phyloP scores from a whole-genome alignment of 805 yeast genomes.

The Cephaloascus fragrans region DNA sequence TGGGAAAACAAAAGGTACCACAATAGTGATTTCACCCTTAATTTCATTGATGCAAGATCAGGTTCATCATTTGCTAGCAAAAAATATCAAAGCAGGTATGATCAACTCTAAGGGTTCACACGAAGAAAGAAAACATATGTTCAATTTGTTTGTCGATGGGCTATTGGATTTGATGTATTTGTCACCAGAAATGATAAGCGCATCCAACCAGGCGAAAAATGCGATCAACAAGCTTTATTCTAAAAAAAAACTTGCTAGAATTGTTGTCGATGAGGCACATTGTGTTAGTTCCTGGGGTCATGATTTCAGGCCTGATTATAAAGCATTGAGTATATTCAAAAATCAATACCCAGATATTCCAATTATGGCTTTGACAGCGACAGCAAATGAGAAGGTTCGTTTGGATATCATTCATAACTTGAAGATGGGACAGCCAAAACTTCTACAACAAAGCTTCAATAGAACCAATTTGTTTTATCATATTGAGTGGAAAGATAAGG shows the following conservation, averaged over 20 bases:
- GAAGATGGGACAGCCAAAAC: constrained; percentile 46
- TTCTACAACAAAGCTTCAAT: constrained; percentile 86
- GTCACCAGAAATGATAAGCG: constrained; percentile 90
- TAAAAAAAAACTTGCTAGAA: constrained; percentile 56
- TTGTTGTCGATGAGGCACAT: constrained; percentile 96
- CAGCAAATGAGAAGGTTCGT: constrained; percentile 87
- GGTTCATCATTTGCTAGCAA: constrained; percentile 65
- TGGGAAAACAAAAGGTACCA: constrained; percentile 74
- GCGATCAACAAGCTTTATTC: constrained; percentile 51
- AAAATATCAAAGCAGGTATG: constrained; percentile 76
- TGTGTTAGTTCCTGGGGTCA: constrained; percentile 99
- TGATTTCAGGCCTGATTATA: constrained; percentile 94
- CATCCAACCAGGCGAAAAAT: constrained; percentile 56
- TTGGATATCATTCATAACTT: constrained; percentile 79
- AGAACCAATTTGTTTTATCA: constrained; percentile 78
- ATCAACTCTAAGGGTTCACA: constrained; percentile 67
- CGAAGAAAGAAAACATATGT: constrained; percentile 52
- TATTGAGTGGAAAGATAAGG: constrained; percentile 55
- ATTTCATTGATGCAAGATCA: constrained; percentile 98
- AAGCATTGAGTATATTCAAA: constrained; percentile 67
- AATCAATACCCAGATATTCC: constrained; percentile 71
- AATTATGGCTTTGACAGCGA: constrained; percentile 92
- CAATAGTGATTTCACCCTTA: constrained; percentile 88
- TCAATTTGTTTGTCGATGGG: constrained; percentile 55
- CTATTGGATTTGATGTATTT: constrained; percentile 69